phyloP scores from a whole-genome alignment of 208 protist genomes.

The Wallacemonas sp. region DNA sequence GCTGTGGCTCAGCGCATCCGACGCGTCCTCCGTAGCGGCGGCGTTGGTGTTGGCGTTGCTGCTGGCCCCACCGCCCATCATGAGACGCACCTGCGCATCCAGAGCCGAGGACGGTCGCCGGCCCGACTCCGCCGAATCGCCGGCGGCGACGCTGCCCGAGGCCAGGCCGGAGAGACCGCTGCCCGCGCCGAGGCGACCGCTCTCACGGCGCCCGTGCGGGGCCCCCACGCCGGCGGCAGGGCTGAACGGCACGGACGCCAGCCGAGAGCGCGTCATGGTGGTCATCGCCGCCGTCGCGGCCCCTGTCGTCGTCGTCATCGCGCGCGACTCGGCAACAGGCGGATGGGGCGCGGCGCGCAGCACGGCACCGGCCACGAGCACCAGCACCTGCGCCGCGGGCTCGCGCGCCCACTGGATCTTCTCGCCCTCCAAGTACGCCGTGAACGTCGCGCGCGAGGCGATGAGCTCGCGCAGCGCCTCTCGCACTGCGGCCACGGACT shows the following conservation, averaged over 20 bases:
- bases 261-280: background rate
- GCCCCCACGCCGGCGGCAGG: background rate
- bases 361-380: constrained; percentile 56
- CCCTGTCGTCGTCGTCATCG: background rate
- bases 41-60: too few species aligned
- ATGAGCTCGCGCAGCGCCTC: constrained; percentile 3
- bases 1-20: background rate
- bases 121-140: background rate
- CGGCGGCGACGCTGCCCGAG: background rate
- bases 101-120: background rate
- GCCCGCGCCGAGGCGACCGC: background rate
- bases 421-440: constrained; percentile 50
- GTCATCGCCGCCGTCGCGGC: background rate
- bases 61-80: too few species aligned
- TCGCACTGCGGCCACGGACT: constrained; percentile 1
- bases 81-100: constrained; percentile 9
- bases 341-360: constrained; percentile 25
- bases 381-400: constrained; percentile 61
- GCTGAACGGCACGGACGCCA: constrained; percentile 4
- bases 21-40: too few species aligned
- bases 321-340: constrained; percentile 1
- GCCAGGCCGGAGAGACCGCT: background rate
- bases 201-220: background rate
- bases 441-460: constrained; percentile 14
- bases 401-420: constrained; percentile 66